phyloP scores from a whole-genome alignment of 352 stramenopile species.

The Globisporangium echinulatum region DNA sequence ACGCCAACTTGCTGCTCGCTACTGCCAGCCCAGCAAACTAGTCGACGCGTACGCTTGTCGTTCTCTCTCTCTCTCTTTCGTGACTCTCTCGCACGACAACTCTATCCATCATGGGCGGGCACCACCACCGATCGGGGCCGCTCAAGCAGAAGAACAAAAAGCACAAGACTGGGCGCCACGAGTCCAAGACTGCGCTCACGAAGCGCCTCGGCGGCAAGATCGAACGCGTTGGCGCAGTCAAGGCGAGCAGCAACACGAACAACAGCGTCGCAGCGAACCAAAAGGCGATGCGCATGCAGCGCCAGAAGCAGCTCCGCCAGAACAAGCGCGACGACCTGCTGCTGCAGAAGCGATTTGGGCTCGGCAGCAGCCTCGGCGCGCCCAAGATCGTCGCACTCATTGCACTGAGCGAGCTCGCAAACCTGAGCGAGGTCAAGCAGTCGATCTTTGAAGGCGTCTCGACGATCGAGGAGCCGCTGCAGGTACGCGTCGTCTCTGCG shows the following conservation, averaged over 20 bases:
- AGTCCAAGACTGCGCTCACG: slow-evolving; percentile 70
- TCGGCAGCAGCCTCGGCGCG: slow-evolving; percentile 54
- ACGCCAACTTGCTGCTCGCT: not conserved
- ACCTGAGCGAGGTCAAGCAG: slow-evolving; percentile 56
- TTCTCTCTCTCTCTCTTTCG: not conserved
- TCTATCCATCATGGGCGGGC: slow-evolving; percentile 39
- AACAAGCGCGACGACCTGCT: slow-evolving; percentile 85
- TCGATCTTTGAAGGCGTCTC: slow-evolving; percentile 57
- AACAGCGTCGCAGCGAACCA: slow-evolving; percentile 53
- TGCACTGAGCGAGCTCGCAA: slow-evolving; percentile 58
- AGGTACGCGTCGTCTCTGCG: slow-evolving; percentile 4
- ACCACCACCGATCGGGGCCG: slow-evolving; percentile 83
- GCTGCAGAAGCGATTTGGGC: slow-evolving; percentile 76
- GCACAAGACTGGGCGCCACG: slow-evolving; percentile 84
- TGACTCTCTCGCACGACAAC: not conserved
- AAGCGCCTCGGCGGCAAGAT: slow-evolving; percentile 73
- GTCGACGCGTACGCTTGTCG: not conserved
- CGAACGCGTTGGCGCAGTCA: slow-evolving; percentile 35
- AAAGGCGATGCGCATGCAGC: slow-evolving; percentile 72
- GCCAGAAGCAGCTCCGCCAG: slow-evolving; percentile 77
- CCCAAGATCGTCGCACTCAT: slow-evolving; percentile 86
- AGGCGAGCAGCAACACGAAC: slow-evolving; percentile 32
- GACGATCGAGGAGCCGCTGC: slow-evolving; percentile 46
- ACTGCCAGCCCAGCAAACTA: not conserved
- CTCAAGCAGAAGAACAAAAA: slow-evolving; percentile 92